Base-by-base conservation (phyloP, 768 basidiomycete species). In the Ephemerocybe angulata region DNA sequence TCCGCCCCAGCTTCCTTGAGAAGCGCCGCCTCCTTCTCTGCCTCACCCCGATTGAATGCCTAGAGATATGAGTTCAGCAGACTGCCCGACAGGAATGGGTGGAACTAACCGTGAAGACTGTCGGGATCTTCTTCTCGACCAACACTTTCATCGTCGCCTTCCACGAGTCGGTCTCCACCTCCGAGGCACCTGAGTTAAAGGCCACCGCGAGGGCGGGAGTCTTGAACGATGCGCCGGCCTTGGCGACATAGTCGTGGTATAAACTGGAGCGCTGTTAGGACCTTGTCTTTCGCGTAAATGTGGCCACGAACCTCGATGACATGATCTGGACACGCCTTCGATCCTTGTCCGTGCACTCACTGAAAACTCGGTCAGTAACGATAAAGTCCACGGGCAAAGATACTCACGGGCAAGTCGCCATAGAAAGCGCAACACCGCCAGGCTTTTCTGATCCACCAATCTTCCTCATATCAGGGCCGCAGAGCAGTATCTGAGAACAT, bases 191-290 rank as follows among this genome's bases (percentile, higher is more conserved):
- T 2, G 72, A 70, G 57, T 74, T 69, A 58, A 74, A 74, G 1
- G 72, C 72, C 25, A 73, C 55, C 0, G 70, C 73, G 10, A 75
- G 62, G 37, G 72, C 71, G 1, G 72, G 72, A 35, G 58, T 62
- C 7, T 15, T 53, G 52, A 65, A 70, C 6, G 56, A 43, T 11
- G 4, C 25, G 10, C 63, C 61, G 17, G 58, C 42, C 8, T 57
- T 37, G 12, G 38, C 48, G 17, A 63, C 61, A 48, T 59, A 65
- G 13, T 65, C 58, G 25, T 73, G 70, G 52, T 75, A 76, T 3
- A 62, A 58, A 22, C 72, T 74, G 50, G 62, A 6, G 42, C 3
- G 52, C n/a, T 38, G n/a, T n/a, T n/a, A n/a, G n/a, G n/a, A n/a
- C n/a, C n/a, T n/a, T n/a, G n/a, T n/a, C 37, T 13, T 56, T 19